These are phyloP conservation scores for Fagopyrum esculentum DNA, from an alignment of 148 eudicot species.

Conservation along the genomic window DNA sequence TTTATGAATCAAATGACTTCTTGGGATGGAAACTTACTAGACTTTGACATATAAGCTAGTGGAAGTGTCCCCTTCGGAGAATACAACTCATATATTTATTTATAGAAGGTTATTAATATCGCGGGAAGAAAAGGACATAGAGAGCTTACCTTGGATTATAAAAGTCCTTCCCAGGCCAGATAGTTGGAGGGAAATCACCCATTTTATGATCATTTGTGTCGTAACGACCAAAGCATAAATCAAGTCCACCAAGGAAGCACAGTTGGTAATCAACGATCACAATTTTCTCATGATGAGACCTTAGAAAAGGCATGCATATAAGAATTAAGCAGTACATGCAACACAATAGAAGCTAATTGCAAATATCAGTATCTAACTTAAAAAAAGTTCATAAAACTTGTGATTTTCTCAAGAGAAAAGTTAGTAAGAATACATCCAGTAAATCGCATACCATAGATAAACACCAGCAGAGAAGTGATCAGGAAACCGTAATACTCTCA, in stretches of 20 bases:
- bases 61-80: too few relatives aligned
- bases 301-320: constrained; percentile 18
- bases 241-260: constrained; percentile 90
- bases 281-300: constrained; percentile 98
- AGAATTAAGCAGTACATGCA: constrained; percentile 1
- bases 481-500: constrained; percentile 88
- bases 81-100: too few relatives aligned
- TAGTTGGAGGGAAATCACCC: constrained; percentile 56
- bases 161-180: constrained; percentile 97
- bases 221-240: constrained; percentile 95
- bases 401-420: not conserved
- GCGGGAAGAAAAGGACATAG: not conserved
- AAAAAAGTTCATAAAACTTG: constrained; percentile 7
- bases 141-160: constrained; percentile 77
- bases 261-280: constrained; percentile 83
- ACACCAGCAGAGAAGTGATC: constrained; percentile 94
- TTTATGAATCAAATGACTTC: too few relatives aligned
- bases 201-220: constrained; percentile 77
- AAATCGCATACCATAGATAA: constrained; percentile 66
- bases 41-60: too few relatives aligned
- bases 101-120: too few relatives aligned
- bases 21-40: too few relatives aligned
- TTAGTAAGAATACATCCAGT: not conserved
- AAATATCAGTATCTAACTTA: not conserved
- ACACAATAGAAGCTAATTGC: not conserved